Percentiles rank a stretch among this genome's conserved stretches.
Conservation (phyloP, 176 grass and related monocot species). For the Triticum monococcum region DNA sequence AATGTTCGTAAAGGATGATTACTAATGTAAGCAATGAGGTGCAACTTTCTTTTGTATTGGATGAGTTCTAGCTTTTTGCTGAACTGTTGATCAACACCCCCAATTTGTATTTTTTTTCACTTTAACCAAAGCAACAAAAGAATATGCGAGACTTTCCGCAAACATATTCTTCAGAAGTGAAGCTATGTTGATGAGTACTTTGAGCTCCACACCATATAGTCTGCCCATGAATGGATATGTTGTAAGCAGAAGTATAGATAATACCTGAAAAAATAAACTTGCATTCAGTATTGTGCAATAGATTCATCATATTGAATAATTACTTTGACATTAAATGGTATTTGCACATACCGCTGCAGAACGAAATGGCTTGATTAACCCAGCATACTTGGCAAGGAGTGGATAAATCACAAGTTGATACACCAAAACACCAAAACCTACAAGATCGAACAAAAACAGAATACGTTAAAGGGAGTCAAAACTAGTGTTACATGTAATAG, state of each 20-base stretch:
- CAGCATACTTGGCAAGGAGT: slow-evolving; percentile 37
- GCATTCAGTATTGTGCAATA: neutral
- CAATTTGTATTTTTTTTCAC: neutral
- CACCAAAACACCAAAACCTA: slow-evolving; percentile 54
- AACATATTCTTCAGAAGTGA: slow-evolving; percentile 59
- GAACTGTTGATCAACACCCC: neutral
- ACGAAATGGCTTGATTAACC: slow-evolving; percentile 44
- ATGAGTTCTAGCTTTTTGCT: neutral
- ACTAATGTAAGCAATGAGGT: neutral
- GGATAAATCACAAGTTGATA: slow-evolving; percentile 58
- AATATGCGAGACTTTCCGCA: slow-evolving; percentile 34
- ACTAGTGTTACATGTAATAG: neutral
- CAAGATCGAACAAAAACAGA: neutral
- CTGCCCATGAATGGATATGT: slow-evolving; percentile 55
- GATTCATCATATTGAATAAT: neutral
- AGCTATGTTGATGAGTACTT: slow-evolving; percentile 50
- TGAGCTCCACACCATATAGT: slow-evolving; percentile 47
- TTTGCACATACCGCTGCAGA: slow-evolving; percentile 37
- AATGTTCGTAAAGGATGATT: neutral
- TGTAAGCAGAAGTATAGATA: slow-evolving; percentile 53
- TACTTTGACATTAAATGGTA: neutral
- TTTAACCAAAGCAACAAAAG: neutral
- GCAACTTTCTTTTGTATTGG: neutral
- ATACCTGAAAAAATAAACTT: slow-evolving; percentile 34
- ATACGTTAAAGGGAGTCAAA: neutral